Percentiles rank a stretch among this genome's conserved stretches.
Evolutionary conservation across 2,329 filamentous ascomycete genomes (phyloP).

Genomic region (Hypocrella siamensis): DNA sequence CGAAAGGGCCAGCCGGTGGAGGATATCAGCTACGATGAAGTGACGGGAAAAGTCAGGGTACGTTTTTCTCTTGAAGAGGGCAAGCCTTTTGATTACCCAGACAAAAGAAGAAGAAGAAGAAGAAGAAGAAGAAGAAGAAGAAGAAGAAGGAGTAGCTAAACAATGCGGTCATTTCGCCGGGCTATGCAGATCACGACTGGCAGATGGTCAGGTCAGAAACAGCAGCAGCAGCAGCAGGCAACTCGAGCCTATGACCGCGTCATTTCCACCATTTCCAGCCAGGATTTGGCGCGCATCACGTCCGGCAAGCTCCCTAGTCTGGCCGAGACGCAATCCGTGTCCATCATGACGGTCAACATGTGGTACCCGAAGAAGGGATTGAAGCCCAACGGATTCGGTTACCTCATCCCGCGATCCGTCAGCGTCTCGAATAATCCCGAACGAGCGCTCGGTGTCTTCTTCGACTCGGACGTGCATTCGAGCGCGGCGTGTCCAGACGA

Average conservation of each 20-base stretch:
- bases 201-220: too few species aligned
- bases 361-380: slow-evolving; percentile 57
- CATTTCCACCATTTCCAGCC: slow-evolving; percentile 46
- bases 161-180: not conserved
- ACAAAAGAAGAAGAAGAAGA: too few species aligned
- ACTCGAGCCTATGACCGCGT: slow-evolving; percentile 33
- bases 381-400: slow-evolving; percentile 65
- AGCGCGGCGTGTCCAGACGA: slow-evolving; percentile 34
- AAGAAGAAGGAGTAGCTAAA: not conserved
- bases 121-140: not conserved
- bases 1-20: slow-evolving; percentile 31
- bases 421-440: slow-evolving; percentile 63
- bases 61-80: slow-evolving; percentile 4
- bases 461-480: slow-evolving; percentile 52
- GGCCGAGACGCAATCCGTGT: slow-evolving; percentile 46
- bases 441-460: slow-evolving; percentile 76
- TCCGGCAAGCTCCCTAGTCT: slow-evolving; percentile 29
- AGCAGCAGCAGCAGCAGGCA: not conserved
- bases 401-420: slow-evolving; percentile 68
- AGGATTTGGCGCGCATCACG: slow-evolving; percentile 24
- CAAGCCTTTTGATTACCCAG: too few species aligned
- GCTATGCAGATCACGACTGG: slow-evolving; percentile 7
- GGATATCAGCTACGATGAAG: slow-evolving; percentile 23
- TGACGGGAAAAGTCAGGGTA: slow-evolving; percentile 26
- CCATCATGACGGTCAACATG: slow-evolving; percentile 84